Base-by-base conservation (phyloP, 768 basidiomycete genomes). In the Leccinum obscurum region DNA sequence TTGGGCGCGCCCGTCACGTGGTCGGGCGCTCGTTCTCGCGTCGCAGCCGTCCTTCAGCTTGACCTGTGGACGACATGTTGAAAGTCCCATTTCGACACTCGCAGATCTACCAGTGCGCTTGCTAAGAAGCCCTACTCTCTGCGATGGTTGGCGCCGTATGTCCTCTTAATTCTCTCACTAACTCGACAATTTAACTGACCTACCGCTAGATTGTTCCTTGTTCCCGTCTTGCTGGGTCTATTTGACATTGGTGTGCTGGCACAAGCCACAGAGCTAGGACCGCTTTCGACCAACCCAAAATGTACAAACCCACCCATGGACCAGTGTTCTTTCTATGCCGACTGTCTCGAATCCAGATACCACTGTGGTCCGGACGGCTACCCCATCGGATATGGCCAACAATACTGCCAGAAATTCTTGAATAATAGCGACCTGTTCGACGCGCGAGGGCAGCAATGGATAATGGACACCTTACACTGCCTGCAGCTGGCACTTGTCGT, bases 271-370 rank as follows among this genome's bases (percentile, higher is more conserved):
- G n/a, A 44, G 9, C 4, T 44, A 3, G n/a, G 41, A n/a, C 41
- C 41, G n/a, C 41, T n/a, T 44, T 44, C 41, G 41, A 44, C 41
- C n/a, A 44, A 44, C 9, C n/a, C 9, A 44, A n/a, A n/a, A 35
- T 74, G 73, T 35, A 35, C 62, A 13, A 60, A 62, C 54, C 80
- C 81, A 4, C 75, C 73, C 2, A 67, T 64, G 51, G 75, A 77
- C 57, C 74, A 71, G 15, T 83, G 81, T 64, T 41, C 70, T 3
- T 83, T 44, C 41, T 44, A 44, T 44, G n/a, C 41, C n/a, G 41
- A 44, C n/a, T 44, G 41, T 10, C 41, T 44, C n/a, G 41, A n/a
- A n/a, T 44, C 41, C 41, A 44, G 41, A 44, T 44, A 44, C 9
- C 3, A n/a, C 9, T 44, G n/a, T 44, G 41, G 41, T n/a, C 9